Evolutionary conservation across 2,329 filamentous ascomycete species (phyloP).

Genomic region (Pseudohalonectria lignicola): DNA sequence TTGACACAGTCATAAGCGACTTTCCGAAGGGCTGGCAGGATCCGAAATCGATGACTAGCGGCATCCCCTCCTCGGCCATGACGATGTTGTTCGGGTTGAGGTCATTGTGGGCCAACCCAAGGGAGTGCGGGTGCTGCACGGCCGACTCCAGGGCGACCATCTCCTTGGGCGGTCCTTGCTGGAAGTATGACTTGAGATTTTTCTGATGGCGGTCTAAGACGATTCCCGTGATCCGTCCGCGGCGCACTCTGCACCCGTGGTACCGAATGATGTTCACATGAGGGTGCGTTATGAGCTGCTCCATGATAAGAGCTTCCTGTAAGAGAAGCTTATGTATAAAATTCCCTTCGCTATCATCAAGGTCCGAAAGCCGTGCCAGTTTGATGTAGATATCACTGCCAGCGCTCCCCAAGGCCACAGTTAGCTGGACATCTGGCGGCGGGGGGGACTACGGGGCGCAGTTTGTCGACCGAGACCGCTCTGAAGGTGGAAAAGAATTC

Average conservation of each 20-base stretch:
- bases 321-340: no score
- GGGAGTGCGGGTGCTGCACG: slow-evolving; percentile 6
- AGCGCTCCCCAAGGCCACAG: no score
- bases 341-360: no score
- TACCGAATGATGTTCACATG: neutral
- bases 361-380: no score
- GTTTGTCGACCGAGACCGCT: no score
- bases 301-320: no score
- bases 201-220: slow-evolving; percentile 10
- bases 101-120: slow-evolving; percentile 10
- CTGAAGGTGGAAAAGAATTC: no score
- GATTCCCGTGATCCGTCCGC: slow-evolving; percentile 12
- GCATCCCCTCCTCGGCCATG: slow-evolving; percentile 1
- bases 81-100: slow-evolving; percentile 8
- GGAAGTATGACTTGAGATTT: slow-evolving; percentile 9
- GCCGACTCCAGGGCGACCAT: slow-evolving; percentile 5
- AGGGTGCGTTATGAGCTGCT: neutral
- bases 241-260: neutral
- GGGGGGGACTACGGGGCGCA: no score
- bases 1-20: no score
- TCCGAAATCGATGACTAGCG: slow-evolving; percentile 7
- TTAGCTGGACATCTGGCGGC: no score
- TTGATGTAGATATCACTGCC: no score
- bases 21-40: neutral
- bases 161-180: neutral